Conservation (phyloP, 192 early-diverging fungal genomes). For the Coemansia umbellata region DNA sequence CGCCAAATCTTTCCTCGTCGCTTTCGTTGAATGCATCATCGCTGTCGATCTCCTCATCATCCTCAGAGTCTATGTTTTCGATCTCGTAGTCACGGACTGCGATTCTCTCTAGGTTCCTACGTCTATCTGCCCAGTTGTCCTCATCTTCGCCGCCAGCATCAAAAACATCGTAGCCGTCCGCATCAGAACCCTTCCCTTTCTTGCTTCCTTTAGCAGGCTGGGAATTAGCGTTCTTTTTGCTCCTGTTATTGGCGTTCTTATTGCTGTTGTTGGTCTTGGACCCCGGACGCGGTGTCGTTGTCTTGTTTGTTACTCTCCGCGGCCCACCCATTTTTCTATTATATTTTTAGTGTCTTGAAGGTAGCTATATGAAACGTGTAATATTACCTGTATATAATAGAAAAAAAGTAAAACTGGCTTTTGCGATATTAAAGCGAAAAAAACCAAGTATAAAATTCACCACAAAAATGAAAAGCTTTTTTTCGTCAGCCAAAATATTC, state of each 20-base stretch:
- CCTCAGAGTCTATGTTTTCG: conserved; percentile 74
- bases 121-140: conserved; percentile 5
- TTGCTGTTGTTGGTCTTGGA: background rate
- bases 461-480: too few species aligned
- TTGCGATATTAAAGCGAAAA: too few species aligned
- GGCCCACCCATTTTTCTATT: too few species aligned
- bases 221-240: conserved; percentile 1
- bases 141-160: conserved; percentile 8
- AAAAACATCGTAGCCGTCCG: conserved; percentile 9
- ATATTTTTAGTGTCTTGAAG: too few species aligned
- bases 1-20: conserved; percentile 81
- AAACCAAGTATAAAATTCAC: too few species aligned
- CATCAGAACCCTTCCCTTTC: background rate
- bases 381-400: too few species aligned
- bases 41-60: conserved; percentile 92
- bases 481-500: too few species aligned
- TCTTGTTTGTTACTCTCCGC: conserved; percentile 12
- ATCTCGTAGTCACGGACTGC: conserved; percentile 59
- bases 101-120: conserved; percentile 23
- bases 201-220: background rate
- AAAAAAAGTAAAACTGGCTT: too few species aligned
- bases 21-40: conserved; percentile 85
- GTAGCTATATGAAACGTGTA: too few species aligned
- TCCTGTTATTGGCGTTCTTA: background rate
- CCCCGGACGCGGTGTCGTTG: conserved; percentile 9